Percentiles rank a stretch among this genome's conserved stretches.
phyloP scores from a whole-genome alignment of 495 filamentous ascomycete species.

The Penicillium daleae region DNA sequence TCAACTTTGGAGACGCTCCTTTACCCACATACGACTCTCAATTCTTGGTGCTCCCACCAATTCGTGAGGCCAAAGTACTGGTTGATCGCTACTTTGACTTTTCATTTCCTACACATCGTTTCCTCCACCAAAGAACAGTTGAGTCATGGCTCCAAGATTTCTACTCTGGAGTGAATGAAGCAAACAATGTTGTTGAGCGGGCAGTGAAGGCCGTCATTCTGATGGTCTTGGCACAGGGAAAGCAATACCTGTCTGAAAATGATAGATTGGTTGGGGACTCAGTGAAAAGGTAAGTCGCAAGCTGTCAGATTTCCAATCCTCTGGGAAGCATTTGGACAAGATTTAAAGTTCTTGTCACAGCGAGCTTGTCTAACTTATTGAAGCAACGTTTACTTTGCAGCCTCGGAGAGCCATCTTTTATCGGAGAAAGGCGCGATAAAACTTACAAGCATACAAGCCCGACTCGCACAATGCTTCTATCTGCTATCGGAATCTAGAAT shows the following conservation, averaged over 20 bases:
- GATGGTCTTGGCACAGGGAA: neutral
- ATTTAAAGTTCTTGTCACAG: too few relatives aligned
- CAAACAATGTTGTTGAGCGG: neutral
- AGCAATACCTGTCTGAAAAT: neutral
- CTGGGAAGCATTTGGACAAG: neutral
- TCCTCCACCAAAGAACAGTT: neutral
- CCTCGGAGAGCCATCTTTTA: neutral
- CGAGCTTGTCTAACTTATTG: neutral
- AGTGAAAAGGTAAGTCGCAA: neutral
- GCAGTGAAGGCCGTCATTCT: neutral
- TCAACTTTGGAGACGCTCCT: conserved; percentile 39
- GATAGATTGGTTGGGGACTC: neutral
- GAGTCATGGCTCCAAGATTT: neutral
- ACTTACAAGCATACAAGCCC: conserved; percentile 39
- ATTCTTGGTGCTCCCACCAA: neutral
- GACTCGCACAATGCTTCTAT: conserved; percentile 41
- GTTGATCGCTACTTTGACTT: neutral
- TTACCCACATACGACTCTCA: neutral
- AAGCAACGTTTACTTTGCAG: neutral
- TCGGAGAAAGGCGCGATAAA: conserved; percentile 37
- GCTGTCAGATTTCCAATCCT: neutral
- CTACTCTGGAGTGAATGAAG: neutral
- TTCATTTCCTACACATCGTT: neutral
- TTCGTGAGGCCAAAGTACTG: neutral
- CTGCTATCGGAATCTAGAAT: conserved; percentile 38